Evolutionary conservation across 345 rosid genomes (phyloP).

Genomic region (Camelina laxa): DNA sequence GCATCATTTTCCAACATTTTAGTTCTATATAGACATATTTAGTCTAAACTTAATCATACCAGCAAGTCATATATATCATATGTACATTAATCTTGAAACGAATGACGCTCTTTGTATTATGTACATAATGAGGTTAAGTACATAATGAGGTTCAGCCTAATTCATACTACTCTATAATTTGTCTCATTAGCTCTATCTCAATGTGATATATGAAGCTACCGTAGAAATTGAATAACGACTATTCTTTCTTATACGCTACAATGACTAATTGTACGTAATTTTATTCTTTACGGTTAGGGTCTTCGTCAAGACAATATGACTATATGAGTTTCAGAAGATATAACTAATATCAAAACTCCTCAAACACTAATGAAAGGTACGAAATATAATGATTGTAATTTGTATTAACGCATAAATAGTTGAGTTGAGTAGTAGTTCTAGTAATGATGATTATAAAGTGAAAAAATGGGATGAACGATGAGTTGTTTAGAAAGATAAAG

Average conservation of each 20-base stretch:
- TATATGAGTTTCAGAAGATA: no score
- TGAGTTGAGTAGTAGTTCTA: neutral
- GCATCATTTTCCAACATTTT: conserved; percentile 47
- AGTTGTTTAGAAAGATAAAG: conserved; percentile 10
- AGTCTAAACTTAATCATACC: conserved; percentile 17
- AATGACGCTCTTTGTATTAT: conserved; percentile 20
- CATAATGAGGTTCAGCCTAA: neutral
- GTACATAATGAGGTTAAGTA: neutral
- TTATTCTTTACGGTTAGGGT: neutral
- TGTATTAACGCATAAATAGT: conserved; percentile 5
- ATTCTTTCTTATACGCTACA: neutral
- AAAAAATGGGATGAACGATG: neutral
- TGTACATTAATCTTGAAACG: neutral
- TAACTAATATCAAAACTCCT: neutral
- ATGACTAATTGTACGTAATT: neutral
- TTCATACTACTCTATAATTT: neutral
- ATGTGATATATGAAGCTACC: conserved; percentile 15
- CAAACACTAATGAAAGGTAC: neutral
- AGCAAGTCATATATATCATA: neutral
- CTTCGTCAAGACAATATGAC: neutral
- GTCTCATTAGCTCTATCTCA: conserved; percentile 21
- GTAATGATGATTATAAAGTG: conserved; percentile 18
- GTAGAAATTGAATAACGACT: neutral
- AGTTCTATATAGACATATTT: conserved; percentile 1
- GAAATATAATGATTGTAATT: neutral